These are phyloP conservation scores for Camellia oleifera DNA, from an alignment of 179 eudicot species.

Conservation along the genomic window DNA sequence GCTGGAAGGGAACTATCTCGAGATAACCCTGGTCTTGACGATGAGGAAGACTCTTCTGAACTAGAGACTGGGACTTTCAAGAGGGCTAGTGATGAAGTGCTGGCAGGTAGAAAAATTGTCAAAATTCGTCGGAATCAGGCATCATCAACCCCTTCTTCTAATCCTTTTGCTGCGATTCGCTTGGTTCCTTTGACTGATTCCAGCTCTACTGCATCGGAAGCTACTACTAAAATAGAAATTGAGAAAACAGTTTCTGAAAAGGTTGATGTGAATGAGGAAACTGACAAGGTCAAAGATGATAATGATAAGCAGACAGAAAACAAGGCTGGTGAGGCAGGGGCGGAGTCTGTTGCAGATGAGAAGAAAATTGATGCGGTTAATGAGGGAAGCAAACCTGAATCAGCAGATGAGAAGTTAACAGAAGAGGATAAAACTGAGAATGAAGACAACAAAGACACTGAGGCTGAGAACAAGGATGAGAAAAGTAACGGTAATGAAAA, in stretches of 20 bases:
- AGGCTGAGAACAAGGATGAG: conserved; percentile 25
- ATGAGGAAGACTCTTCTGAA: conserved; percentile 64
- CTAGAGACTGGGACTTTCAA: conserved; percentile 74
- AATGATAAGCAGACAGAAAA: conserved; percentile 28
- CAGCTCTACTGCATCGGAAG: conserved; percentile 19
- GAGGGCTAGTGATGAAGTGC: conserved; percentile 84
- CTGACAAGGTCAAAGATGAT: conserved; percentile 20
- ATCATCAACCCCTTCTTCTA: conserved; percentile 56
- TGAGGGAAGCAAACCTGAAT: conserved; percentile 29
- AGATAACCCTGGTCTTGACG: conserved; percentile 88
- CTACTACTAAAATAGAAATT: conserved; percentile 25
- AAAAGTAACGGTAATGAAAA: conserved; percentile 33
- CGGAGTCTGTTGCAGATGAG: conserved; percentile 12
- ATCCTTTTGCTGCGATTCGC: conserved; percentile 83
- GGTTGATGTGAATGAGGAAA: conserved; percentile 30
- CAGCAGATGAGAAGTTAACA: conserved; percentile 24
- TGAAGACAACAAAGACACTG: conserved; percentile 22
- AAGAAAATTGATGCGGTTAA: conserved; percentile 7
- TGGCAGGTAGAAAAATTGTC: conserved; percentile 74
- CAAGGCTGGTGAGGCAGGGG: conserved; percentile 20
- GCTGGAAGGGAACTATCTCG: conserved; percentile 82
- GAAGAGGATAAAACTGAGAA: conserved; percentile 34
- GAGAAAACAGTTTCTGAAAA: conserved; percentile 33
- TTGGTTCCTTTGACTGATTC: conserved; percentile 42
- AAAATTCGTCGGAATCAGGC: conserved; percentile 77